Percentiles rank a stretch among this genome's conserved stretches.
Conservation (phyloP, 225 moss, liverwort and hornwort species). For the Polytrichum commune region DNA sequence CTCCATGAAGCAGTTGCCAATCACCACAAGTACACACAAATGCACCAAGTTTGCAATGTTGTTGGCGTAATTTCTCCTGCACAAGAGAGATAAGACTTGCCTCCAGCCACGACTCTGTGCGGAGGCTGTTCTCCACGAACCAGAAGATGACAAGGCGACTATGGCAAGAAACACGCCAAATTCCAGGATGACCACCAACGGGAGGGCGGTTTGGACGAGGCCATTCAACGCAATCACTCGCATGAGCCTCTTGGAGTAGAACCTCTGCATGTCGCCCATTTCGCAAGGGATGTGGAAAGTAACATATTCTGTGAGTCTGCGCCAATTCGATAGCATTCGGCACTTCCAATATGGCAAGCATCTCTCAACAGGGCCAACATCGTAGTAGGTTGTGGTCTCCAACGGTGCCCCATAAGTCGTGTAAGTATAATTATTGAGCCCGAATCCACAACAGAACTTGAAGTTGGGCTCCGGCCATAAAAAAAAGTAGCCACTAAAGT, state of each 20-base stretch:
- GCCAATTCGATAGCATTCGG: not conserved
- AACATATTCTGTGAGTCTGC: not conserved
- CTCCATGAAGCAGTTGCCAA: constrained; percentile 3
- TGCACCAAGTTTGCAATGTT: not conserved
- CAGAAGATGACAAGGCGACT: not conserved
- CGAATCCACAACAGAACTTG: not conserved
- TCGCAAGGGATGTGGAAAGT: not conserved
- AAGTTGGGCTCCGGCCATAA: not conserved
- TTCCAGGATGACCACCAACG: not conserved
- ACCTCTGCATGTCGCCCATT: not conserved
- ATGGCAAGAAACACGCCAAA: not conserved
- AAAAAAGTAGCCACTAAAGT: not conserved
- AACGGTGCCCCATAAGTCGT: not conserved
- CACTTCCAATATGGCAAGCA: constrained; percentile 1
- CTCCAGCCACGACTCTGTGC: not conserved
- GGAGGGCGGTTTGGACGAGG: not conserved
- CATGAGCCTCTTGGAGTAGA: not conserved
- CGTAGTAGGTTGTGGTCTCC: not conserved
- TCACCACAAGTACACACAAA: not conserved
- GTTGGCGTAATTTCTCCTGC: not conserved
- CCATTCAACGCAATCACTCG: not conserved
- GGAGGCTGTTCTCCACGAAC: not conserved
- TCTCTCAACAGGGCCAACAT: not conserved
- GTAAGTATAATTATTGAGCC: not conserved
- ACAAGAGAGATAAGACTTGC: not conserved